Conservation (phyloP, 495 filamentous ascomycete species). For the Penicillium lividum region DNA sequence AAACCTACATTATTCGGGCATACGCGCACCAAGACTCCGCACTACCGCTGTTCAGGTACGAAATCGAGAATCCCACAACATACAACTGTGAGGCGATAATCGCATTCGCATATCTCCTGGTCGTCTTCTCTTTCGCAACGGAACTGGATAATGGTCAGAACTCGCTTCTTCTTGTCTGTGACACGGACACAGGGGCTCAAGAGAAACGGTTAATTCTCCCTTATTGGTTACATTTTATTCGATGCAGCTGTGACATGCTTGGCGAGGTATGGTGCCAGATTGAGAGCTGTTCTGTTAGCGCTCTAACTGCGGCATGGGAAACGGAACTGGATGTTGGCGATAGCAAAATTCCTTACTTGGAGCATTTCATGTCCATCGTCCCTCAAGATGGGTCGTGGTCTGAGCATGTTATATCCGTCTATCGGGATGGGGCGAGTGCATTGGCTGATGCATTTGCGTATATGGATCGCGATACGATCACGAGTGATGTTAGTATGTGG, state of each 20-base stretch:
- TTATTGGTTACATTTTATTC: slow-evolving; percentile 24
- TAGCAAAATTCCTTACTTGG: slow-evolving; percentile 14
- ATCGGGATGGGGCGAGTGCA: slow-evolving; percentile 10
- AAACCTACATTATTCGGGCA: slow-evolving; percentile 24
- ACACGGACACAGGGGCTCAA: not conserved
- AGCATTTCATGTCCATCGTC: slow-evolving; percentile 14
- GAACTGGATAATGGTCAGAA: slow-evolving; percentile 9
- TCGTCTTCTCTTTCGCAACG: slow-evolving; percentile 32
- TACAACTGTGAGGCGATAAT: slow-evolving; percentile 38
- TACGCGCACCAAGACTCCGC: slow-evolving; percentile 31
- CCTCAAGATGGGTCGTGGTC: slow-evolving; percentile 14
- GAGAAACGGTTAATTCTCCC: slow-evolving; percentile 10
- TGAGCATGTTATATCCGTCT: slow-evolving; percentile 12
- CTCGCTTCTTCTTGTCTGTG: slow-evolving; percentile 16
- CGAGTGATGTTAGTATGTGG: slow-evolving; percentile 16
- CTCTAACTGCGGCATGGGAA: slow-evolving; percentile 20
- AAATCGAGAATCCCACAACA: slow-evolving; percentile 20
- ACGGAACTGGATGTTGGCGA: slow-evolving; percentile 6
- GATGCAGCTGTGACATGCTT: slow-evolving; percentile 20
- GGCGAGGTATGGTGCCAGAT: slow-evolving; percentile 21
- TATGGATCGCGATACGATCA: slow-evolving; percentile 7
- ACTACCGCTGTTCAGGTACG: slow-evolving; percentile 32
- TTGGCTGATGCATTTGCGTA: slow-evolving; percentile 21
- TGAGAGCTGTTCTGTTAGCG: slow-evolving; percentile 13
- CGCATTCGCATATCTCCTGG: slow-evolving; percentile 35